phyloP scores from a whole-genome alignment of 306 rosid genomes.

The Argentina anserina region DNA sequence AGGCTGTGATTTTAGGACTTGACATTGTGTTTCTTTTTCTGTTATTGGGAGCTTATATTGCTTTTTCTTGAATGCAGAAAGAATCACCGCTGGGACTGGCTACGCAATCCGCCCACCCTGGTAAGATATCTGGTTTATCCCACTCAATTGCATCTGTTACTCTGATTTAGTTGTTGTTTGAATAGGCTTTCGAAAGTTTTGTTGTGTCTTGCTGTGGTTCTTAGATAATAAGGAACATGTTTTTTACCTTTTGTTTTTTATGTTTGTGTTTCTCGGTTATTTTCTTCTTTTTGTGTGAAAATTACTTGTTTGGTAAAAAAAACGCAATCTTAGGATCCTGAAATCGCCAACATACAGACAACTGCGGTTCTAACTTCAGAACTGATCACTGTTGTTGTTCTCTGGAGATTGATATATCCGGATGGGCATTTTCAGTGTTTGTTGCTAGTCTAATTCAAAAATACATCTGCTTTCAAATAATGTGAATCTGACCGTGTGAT shows the following conservation, averaged over 20 bases:
- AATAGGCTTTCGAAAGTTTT: background rate
- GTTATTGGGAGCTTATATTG: background rate
- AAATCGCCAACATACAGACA: background rate
- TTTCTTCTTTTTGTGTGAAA: background rate
- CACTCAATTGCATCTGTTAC: background rate
- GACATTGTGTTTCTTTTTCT: background rate
- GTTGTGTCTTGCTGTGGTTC: background rate
- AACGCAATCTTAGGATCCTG: background rate
- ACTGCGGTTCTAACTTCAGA: too few relatives aligned
- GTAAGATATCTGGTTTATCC: conserved; percentile 28
- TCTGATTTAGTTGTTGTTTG: background rate
- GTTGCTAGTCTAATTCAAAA: background rate
- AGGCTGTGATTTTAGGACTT: too few relatives aligned
- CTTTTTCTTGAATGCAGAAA: conserved; percentile 46
- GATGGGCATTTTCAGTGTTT: background rate
- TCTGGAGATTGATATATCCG: background rate
- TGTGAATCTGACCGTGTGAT: background rate
- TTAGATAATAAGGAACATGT: background rate
- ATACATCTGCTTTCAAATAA: background rate
- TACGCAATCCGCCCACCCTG: conserved; percentile 90
- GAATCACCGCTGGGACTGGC: conserved; percentile 69
- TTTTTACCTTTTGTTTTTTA: background rate
- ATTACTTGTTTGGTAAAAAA: background rate
- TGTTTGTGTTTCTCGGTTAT: background rate
- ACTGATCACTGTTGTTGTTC: background rate